Conservation (phyloP, 202 grass and related monocot species). For the Schoenoplectus tabernaemontani region DNA sequence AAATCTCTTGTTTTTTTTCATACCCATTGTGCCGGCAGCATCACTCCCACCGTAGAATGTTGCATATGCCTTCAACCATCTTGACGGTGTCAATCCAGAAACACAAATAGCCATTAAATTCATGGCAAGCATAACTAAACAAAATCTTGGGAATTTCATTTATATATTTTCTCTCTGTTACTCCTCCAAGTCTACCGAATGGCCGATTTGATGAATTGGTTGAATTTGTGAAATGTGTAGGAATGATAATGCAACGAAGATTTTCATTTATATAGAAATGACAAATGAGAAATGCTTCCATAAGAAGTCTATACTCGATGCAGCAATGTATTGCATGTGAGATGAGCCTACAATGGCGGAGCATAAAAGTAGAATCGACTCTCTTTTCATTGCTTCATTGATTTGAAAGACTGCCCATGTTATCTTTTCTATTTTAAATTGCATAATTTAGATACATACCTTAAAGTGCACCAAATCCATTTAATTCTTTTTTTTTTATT, state of each 20-base stretch:
- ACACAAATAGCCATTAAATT: neutral
- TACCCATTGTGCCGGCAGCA: slow-evolving; percentile 54
- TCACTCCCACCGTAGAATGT: slow-evolving; percentile 52
- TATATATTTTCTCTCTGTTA: neutral
- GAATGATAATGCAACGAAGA: slow-evolving; percentile 3
- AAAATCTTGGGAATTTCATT: slow-evolving; percentile 11
- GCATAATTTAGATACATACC: neutral
- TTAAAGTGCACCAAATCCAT: neutral
- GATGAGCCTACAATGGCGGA: neutral
- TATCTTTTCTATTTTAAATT: slow-evolving; percentile 7
- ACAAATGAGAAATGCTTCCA: neutral
- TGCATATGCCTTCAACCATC: slow-evolving; percentile 32
- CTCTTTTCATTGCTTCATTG: slow-evolving; percentile 19
- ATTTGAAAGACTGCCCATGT: slow-evolving; percentile 19
- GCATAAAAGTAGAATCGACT: neutral
- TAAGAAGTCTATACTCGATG: slow-evolving; percentile 20
- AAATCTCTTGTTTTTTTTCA: neutral
- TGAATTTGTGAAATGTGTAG: neutral
- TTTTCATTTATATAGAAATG: slow-evolving; percentile 17
- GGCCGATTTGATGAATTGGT: neutral
- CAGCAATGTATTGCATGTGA: slow-evolving; percentile 24
- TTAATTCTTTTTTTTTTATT: neutral
- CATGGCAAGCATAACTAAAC: slow-evolving; percentile 12
- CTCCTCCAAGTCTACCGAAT: neutral
- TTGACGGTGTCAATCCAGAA: slow-evolving; percentile 10